Conservation (phyloP, 768 basidiomycete genomes). For the Auriscalpium orientale region DNA sequence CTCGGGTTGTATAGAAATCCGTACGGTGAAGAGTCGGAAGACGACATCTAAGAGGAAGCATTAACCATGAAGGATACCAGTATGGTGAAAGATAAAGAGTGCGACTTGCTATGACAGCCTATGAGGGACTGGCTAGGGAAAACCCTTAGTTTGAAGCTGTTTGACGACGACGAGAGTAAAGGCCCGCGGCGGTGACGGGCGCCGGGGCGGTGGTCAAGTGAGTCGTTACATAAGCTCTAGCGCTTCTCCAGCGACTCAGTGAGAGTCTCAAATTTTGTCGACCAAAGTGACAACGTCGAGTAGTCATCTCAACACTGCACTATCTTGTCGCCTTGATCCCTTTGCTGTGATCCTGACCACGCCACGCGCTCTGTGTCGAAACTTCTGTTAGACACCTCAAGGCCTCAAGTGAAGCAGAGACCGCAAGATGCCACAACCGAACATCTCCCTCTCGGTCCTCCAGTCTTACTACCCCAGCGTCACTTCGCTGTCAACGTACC, state of each 20-base stretch:
- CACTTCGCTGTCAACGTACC: background rate
- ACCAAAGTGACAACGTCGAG: too few species aligned
- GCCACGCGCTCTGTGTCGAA: background rate
- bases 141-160: too few species aligned
- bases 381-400: background rate
- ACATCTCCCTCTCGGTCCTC: background rate
- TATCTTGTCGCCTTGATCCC: background rate
- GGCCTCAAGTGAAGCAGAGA: too few species aligned
- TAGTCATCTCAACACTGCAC: background rate
- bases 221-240: too few species aligned
- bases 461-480: background rate
- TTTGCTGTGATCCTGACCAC: background rate
- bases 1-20: background rate
- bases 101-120: background rate
- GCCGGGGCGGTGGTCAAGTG: too few species aligned
- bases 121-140: background rate
- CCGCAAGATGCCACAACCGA: background rate
- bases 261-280: too few species aligned
- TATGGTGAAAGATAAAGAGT: background rate
- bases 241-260: too few species aligned
- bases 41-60: background rate
- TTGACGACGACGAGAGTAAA: too few species aligned
- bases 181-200: too few species aligned
- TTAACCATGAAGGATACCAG: background rate
- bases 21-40: background rate